These are phyloP conservation scores for Candida odintsovae DNA, from an alignment of 805 yeast species.

Conservation along the genomic window DNA sequence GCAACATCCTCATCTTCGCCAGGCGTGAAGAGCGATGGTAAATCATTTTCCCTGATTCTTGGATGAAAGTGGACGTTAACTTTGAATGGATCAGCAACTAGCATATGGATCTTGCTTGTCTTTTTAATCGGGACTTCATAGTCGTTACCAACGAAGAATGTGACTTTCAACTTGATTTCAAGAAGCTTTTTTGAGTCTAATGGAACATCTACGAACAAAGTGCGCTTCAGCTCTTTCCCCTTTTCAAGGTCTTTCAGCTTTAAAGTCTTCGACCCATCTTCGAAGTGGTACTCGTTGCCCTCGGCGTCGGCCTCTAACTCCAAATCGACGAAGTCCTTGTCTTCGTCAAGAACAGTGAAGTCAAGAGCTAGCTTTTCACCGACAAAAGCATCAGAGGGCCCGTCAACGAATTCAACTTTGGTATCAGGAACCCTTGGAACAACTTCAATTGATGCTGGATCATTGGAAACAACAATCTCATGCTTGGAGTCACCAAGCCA, in stretches of 20 bases:
- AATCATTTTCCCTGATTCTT: conserved; percentile 20
- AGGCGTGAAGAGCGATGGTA: conserved; percentile 24
- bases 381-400: conserved; percentile 22
- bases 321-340: conserved; percentile 27
- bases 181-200: neutral
- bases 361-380: conserved; percentile 27
- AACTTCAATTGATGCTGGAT: conserved; percentile 24
- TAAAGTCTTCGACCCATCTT: neutral
- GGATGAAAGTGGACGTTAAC: conserved; percentile 28
- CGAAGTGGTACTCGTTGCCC: conserved; percentile 3
- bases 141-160: conserved; percentile 25
- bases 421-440: conserved; percentile 36
- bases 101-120: conserved; percentile 17
- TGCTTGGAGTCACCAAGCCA: conserved; percentile 11
- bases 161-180: conserved; percentile 15
- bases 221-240: neutral
- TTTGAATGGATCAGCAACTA: conserved; percentile 27
- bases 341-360: conserved; percentile 26
- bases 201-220: conserved; percentile 9
- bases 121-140: conserved; percentile 26
- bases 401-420: conserved; percentile 18
- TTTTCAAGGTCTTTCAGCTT: conserved; percentile 7
- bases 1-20: conserved; percentile 12
- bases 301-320: conserved; percentile 14
- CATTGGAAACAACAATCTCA: conserved; percentile 10